A percentile compares a stretch with the other conserved stretches of the same genome.
phyloP scores from a whole-genome alignment of 164 flowering plant genomes.

The Liquidambar formosana region DNA sequence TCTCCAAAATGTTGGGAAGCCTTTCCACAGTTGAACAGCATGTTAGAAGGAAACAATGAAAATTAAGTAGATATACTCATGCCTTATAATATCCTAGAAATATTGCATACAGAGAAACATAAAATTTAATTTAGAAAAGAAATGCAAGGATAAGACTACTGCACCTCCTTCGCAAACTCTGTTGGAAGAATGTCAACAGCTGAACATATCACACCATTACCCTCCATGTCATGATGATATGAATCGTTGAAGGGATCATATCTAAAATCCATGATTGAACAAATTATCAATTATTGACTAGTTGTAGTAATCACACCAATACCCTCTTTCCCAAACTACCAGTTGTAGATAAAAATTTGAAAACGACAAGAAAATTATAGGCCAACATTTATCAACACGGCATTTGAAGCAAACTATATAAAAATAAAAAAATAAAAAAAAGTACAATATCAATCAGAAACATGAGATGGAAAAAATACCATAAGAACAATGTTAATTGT shows the following conservation, averaged over 20 bases:
- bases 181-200: slow-evolving; percentile 97
- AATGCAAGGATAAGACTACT: background rate
- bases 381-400: no score
- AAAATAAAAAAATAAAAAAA: no score
- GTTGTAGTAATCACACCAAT: no score
- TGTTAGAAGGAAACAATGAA: slow-evolving; percentile 6
- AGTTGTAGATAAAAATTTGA: no score
- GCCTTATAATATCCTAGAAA: background rate
- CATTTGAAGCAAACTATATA: no score
- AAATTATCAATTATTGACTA: background rate
- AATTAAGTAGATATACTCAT: background rate
- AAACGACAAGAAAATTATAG: no score
- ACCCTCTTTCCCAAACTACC: no score
- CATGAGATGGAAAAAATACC: no score
- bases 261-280: slow-evolving; percentile 32
- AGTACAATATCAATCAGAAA: no score
- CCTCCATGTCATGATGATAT: slow-evolving; percentile 80
- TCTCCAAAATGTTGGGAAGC: slow-evolving; percentile 98
- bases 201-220: slow-evolving; percentile 74
- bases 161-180: slow-evolving; percentile 95
- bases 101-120: background rate
- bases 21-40: slow-evolving; percentile 31
- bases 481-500: no score
- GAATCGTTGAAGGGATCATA: slow-evolving; percentile 66
- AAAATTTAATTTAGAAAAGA: background rate